Evolutionary conservation across 2,329 filamentous ascomycete genomes (phyloP).

Genomic region (Tolypocladium ovalisporum): DNA sequence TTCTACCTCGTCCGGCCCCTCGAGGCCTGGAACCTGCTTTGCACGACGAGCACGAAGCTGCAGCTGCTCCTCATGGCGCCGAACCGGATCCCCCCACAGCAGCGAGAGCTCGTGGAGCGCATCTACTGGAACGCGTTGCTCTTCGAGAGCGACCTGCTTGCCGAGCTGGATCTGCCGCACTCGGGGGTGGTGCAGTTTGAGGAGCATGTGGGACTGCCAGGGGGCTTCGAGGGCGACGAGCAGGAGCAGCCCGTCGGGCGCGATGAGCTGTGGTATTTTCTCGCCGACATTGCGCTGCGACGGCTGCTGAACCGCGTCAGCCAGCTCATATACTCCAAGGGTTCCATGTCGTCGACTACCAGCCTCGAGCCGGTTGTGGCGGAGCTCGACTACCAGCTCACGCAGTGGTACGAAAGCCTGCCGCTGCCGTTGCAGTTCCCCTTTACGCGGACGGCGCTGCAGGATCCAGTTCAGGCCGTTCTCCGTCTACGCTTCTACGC

Average conservation of each 20-base stretch:
- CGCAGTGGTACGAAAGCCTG: conserved; percentile 75
- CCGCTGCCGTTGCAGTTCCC: conserved; percentile 68
- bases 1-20: conserved; percentile 74
- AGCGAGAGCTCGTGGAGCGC: conserved; percentile 62
- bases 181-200: conserved; percentile 76
- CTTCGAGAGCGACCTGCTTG: conserved; percentile 70
- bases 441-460: conserved; percentile 53
- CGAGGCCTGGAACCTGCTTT: conserved; percentile 73
- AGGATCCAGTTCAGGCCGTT: conserved; percentile 69
- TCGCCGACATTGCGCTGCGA: conserved; percentile 71
- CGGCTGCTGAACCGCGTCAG: conserved; percentile 68
- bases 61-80: conserved; percentile 68
- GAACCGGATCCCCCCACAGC: conserved; percentile 56
- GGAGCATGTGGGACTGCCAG: conserved; percentile 67
- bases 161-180: conserved; percentile 71
- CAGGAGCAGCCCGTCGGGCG: conserved; percentile 49
- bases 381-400: conserved; percentile 72
- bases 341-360: conserved; percentile 58
- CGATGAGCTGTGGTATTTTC: conserved; percentile 78
- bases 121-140: conserved; percentile 79
- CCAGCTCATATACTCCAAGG: conserved; percentile 69
- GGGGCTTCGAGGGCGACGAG: conserved; percentile 65
- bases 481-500: conserved; percentile 72
- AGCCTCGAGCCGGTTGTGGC: conserved; percentile 68
- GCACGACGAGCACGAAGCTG: conserved; percentile 70